Conservation (phyloP, 2,329 filamentous ascomycete genomes). For the Bipolaris gigantea region DNA sequence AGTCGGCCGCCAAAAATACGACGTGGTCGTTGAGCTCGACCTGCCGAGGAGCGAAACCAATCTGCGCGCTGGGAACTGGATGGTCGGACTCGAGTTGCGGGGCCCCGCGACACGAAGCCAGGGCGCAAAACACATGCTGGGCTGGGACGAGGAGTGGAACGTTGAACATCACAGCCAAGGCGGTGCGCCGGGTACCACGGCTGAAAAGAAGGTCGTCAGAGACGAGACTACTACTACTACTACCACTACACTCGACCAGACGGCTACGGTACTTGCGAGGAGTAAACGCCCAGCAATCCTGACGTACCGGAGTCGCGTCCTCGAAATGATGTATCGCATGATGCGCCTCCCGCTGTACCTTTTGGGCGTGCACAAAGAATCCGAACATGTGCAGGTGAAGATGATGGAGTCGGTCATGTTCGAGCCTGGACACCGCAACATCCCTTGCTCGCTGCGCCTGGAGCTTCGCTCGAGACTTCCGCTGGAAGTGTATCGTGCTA, state of each 20-base stretch:
- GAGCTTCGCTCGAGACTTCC: conserved; percentile 70
- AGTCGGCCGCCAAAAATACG: conserved; percentile 75
- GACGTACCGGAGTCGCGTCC: conserved; percentile 67
- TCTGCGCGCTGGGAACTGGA: conserved; percentile 83
- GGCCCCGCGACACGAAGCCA: conserved; percentile 20
- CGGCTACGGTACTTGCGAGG: conserved; percentile 39
- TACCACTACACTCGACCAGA: conserved; percentile 10
- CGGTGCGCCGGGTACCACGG: conserved; percentile 8
- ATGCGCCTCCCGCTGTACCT: conserved; percentile 66
- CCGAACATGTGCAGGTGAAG: conserved; percentile 63
- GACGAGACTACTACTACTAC: neutral
- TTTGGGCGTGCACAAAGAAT: conserved; percentile 65
- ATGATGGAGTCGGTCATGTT: conserved; percentile 78
- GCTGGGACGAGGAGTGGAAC: conserved; percentile 40
- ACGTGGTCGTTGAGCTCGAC: conserved; percentile 73
- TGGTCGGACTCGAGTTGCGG: conserved; percentile 78
- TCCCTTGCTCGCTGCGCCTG: conserved; percentile 59
- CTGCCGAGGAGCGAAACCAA: conserved; percentile 81
- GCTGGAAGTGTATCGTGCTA: conserved; percentile 75
- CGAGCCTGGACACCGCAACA: conserved; percentile 53
- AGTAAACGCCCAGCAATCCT: conserved; percentile 77
- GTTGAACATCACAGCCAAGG: conserved; percentile 28
- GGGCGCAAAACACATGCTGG: conserved; percentile 25
- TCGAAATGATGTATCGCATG: conserved; percentile 31
- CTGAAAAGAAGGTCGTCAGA: conserved; percentile 11